These are phyloP conservation scores for Grosmannia penicillata DNA, from an alignment of 2,329 filamentous ascomycete species.

Conservation along the genomic window DNA sequence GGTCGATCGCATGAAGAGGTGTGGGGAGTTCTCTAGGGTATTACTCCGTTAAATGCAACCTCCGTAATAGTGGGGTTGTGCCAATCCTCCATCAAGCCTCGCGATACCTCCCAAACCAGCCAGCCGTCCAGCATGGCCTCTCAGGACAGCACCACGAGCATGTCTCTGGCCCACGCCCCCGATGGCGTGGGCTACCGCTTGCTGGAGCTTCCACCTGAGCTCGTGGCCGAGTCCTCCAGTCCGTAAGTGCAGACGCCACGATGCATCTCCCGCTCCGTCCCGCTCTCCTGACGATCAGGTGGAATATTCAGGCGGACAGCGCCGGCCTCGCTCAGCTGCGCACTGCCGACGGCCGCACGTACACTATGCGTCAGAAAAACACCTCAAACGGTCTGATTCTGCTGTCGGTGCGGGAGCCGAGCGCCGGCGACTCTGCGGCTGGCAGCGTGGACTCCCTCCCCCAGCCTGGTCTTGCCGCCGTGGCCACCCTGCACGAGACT, in stretches of 20 bases:
- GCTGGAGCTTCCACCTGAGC: slow-evolving; percentile 45
- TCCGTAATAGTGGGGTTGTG: too few relatives aligned
- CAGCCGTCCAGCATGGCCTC: slow-evolving; percentile 22
- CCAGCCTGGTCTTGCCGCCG: slow-evolving; percentile 25
- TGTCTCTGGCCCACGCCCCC: slow-evolving; percentile 34
- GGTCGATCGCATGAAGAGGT: too few relatives aligned
- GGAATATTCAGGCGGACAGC: slow-evolving; percentile 26
- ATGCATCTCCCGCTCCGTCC: slow-evolving; percentile 1
- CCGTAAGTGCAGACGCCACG: slow-evolving; percentile 26
- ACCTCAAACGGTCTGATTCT: slow-evolving; percentile 52
- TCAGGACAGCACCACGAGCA: slow-evolving; percentile 27
- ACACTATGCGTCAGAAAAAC: slow-evolving; percentile 49
- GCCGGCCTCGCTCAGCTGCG: slow-evolving; percentile 37
- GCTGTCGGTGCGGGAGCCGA: slow-evolving; percentile 21
- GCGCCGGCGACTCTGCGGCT: neutral
- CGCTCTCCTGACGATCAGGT: slow-evolving; percentile 5
- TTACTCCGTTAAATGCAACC: too few relatives aligned
- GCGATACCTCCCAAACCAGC: neutral
- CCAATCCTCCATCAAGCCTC: too few relatives aligned
- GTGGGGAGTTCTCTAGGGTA: too few relatives aligned
- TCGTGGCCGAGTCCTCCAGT: slow-evolving; percentile 35
- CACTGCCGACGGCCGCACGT: slow-evolving; percentile 31
- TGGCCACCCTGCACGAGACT: slow-evolving; percentile 46
- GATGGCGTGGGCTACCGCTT: slow-evolving; percentile 40
- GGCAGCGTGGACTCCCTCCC: slow-evolving; percentile 4